phyloP scores from a whole-genome alignment of 2,329 filamentous ascomycete species.

The Leptographium galeiforme region DNA sequence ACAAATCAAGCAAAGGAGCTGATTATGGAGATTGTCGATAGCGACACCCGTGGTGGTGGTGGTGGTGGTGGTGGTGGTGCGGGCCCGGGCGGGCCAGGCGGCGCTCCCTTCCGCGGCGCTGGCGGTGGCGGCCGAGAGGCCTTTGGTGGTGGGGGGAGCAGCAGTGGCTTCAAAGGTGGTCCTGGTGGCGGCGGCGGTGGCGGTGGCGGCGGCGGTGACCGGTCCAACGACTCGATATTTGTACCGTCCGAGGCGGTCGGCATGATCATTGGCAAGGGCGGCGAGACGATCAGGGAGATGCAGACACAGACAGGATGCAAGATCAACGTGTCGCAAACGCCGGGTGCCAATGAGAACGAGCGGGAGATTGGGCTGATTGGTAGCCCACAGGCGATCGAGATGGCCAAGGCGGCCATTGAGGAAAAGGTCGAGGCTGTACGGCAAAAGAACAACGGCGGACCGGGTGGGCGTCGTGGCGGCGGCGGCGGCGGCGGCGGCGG shows the following conservation, averaged over 20 bases:
- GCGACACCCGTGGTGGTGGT: constrained; percentile 50
- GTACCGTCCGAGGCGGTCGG: constrained; percentile 86
- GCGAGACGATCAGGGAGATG: constrained; percentile 91
- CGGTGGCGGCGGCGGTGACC: constrained; percentile 38
- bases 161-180: constrained; percentile 3
- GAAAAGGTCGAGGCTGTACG: constrained; percentile 81
- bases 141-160: constrained; percentile 1
- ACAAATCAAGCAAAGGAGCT: constrained; percentile 70
- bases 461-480: constrained; percentile 28
- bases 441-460: constrained; percentile 38
- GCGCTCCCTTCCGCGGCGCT: constrained; percentile 16
- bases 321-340: constrained; percentile 81
- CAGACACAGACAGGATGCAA: constrained; percentile 80
- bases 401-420: constrained; percentile 73
- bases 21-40: constrained; percentile 90
- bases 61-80: constrained; percentile 10
- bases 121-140: neutral
- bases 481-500: constrained; percentile 26
- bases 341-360: constrained; percentile 62
- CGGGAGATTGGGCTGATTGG: constrained; percentile 81
- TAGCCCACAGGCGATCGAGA: constrained; percentile 59
- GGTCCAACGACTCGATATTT: constrained; percentile 69
- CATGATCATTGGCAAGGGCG: constrained; percentile 93
- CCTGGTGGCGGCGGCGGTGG: constrained; percentile 24
- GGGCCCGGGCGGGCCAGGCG: constrained; percentile 17